phyloP scores from a whole-genome alignment of 495 filamentous ascomycete genomes.

The Xylaria cubensis region DNA sequence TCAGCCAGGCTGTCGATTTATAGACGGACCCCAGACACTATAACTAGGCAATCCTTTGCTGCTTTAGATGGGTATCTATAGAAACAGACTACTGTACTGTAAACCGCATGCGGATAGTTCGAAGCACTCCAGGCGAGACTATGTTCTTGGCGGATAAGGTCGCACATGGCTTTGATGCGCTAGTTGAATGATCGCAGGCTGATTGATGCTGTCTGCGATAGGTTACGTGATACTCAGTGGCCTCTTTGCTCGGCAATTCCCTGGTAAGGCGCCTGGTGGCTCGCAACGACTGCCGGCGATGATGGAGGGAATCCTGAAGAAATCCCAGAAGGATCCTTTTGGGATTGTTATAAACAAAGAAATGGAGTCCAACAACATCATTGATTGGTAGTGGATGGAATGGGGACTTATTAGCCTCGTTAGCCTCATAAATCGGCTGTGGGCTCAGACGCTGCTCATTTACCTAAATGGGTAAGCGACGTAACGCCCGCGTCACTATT shows the following conservation, averaged over 20 bases:
- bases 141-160: background rate
- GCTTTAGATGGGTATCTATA: conserved; percentile 3
- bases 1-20: background rate
- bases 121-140: background rate
- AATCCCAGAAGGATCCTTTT: conserved; percentile 5
- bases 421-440: background rate
- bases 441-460: background rate
- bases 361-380: background rate
- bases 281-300: conserved; percentile 8
- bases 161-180: background rate
- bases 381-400: background rate
- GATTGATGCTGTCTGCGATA: background rate
- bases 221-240: background rate
- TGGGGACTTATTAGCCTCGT: conserved; percentile 8
- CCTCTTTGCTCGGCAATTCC: background rate
- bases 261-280: background rate
- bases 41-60: background rate
- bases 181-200: background rate
- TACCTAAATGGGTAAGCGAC: conserved; percentile 7
- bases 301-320: background rate
- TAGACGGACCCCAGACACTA: background rate
- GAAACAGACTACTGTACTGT: background rate
- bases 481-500: conserved; percentile 21
- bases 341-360: background rate
- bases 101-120: background rate